phyloP scores from a whole-genome alignment of 352 stramenopile species.

The Globisporangium lucens region DNA sequence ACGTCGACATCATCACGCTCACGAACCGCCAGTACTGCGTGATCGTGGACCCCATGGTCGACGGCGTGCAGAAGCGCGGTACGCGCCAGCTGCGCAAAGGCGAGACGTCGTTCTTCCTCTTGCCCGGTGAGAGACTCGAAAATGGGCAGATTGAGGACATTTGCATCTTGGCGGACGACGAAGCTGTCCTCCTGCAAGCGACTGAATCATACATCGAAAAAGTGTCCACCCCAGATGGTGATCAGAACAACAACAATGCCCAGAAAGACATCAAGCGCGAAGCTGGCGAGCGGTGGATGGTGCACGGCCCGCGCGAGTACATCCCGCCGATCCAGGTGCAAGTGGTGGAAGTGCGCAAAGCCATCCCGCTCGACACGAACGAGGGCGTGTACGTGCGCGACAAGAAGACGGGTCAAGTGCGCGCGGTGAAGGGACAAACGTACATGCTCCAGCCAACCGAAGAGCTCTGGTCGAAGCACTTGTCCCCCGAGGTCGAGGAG shows the following conservation, averaged over 20 bases:
- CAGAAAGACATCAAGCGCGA: slow-evolving; percentile 46
- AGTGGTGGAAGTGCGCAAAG: slow-evolving; percentile 70
- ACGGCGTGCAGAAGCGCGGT: slow-evolving; percentile 62
- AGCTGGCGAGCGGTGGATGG: slow-evolving; percentile 77
- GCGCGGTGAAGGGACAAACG: slow-evolving; percentile 68
- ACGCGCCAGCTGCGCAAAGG: slow-evolving; percentile 72
- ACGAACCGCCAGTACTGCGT: slow-evolving; percentile 83
- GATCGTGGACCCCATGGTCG: slow-evolving; percentile 67
- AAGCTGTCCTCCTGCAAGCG: slow-evolving; percentile 75
- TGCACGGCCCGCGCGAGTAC: slow-evolving; percentile 75
- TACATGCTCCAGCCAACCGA: slow-evolving; percentile 84
- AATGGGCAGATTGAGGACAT: slow-evolving; percentile 63
- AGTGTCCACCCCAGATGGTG: slow-evolving; percentile 2
- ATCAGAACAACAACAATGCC: slow-evolving; percentile 19
- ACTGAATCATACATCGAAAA: slow-evolving; percentile 63
- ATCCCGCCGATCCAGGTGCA: slow-evolving; percentile 76
- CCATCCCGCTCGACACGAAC: slow-evolving; percentile 74
- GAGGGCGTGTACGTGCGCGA: slow-evolving; percentile 81
- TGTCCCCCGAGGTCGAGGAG: slow-evolving; percentile 63
- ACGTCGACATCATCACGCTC: slow-evolving; percentile 56
- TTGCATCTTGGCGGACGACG: slow-evolving; percentile 65
- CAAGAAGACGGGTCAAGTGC: slow-evolving; percentile 70
- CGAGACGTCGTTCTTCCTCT: slow-evolving; percentile 72
- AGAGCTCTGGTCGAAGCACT: slow-evolving; percentile 66
- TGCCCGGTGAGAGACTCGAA: slow-evolving; percentile 58